Evolutionary conservation across 2,329 filamentous ascomycete species (phyloP).

Genomic region (Pseudocercospora musae): DNA sequence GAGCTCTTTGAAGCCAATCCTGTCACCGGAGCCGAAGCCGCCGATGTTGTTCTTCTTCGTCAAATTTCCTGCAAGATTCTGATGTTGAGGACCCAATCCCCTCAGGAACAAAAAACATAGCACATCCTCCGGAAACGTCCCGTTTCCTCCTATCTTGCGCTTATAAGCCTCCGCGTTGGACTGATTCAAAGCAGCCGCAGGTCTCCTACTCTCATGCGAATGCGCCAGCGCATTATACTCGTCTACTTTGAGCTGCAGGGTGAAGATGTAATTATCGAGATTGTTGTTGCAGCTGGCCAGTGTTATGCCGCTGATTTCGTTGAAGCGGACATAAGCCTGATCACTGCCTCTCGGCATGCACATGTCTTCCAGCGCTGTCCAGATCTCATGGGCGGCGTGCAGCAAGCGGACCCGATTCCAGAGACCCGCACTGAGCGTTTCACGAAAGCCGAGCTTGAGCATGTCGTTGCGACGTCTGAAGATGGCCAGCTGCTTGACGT

Average conservation of each 20-base stretch:
- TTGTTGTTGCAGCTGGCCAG: conserved; percentile 22
- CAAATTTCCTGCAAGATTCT: conserved; percentile 25
- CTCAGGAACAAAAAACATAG: conserved; percentile 32
- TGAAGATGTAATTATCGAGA: conserved; percentile 29
- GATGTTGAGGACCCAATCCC: conserved; percentile 26
- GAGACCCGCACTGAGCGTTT: conserved; percentile 25
- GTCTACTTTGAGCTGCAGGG: conserved; percentile 27
- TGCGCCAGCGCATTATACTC: conserved; percentile 28
- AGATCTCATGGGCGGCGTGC: conserved; percentile 26
- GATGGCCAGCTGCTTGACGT: conserved; percentile 35
- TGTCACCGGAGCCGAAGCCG: conserved; percentile 33
- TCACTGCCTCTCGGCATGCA: conserved; percentile 31
- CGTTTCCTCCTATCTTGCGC: conserved; percentile 12
- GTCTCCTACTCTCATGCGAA: conserved; percentile 16
- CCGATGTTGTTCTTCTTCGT: conserved; percentile 33
- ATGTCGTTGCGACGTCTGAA: conserved; percentile 32
- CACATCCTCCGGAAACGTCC: conserved; percentile 29
- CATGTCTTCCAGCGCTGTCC: conserved; percentile 30
- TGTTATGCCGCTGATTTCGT: conserved; percentile 26
- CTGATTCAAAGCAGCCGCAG: conserved; percentile 10
- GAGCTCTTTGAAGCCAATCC: conserved; percentile 30
- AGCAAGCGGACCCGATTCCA: conserved; percentile 26
- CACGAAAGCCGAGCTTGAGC: conserved; percentile 26
- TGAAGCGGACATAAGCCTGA: conserved; percentile 27
- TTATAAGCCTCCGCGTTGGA: conserved; percentile 12